Evolutionary conservation across 768 basidiomycete genomes (phyloP).

Genomic region (Chalciporus piperatus): DNA sequence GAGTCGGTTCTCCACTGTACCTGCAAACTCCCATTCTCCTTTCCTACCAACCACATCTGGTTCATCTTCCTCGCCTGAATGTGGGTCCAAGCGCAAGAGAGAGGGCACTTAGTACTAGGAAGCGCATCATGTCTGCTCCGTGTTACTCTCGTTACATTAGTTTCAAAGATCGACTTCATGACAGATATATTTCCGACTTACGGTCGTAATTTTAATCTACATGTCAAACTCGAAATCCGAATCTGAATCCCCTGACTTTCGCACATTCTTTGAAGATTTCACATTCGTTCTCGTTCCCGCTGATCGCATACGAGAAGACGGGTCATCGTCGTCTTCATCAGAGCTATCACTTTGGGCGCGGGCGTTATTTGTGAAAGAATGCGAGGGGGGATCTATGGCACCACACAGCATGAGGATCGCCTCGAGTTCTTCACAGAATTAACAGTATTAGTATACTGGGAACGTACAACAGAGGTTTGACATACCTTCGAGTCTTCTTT

Average conservation of each 20-base stretch:
- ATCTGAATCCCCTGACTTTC: slow-evolving; percentile 70
- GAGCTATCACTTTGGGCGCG: slow-evolving; percentile 40
- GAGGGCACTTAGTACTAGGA: no score
- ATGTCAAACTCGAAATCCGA: slow-evolving; percentile 76
- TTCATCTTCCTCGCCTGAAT: no score
- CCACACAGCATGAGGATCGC: slow-evolving; percentile 62
- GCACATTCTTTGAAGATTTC: slow-evolving; percentile 52
- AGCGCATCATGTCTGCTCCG: no score
- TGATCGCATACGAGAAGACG: slow-evolving; percentile 55
- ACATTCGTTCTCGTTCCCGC: slow-evolving; percentile 55
- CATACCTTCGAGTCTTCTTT: slow-evolving; percentile 75
- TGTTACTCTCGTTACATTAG: no score
- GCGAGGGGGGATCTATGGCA: slow-evolving; percentile 59
- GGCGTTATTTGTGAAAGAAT: slow-evolving; percentile 29
- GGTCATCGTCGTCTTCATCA: slow-evolving; percentile 46
- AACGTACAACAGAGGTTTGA: not conserved
- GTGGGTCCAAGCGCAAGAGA: no score
- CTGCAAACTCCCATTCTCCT: no score
- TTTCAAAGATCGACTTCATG: no score
- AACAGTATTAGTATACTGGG: slow-evolving; percentile 1
- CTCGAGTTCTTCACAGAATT: slow-evolving; percentile 57
- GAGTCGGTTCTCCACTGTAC: no score
- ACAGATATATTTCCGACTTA: no score
- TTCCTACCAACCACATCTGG: no score
- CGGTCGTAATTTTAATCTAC: slow-evolving; percentile 30